Conservation (phyloP, 2,329 filamentous ascomycete genomes). For the Epichloe aotearoae region DNA sequence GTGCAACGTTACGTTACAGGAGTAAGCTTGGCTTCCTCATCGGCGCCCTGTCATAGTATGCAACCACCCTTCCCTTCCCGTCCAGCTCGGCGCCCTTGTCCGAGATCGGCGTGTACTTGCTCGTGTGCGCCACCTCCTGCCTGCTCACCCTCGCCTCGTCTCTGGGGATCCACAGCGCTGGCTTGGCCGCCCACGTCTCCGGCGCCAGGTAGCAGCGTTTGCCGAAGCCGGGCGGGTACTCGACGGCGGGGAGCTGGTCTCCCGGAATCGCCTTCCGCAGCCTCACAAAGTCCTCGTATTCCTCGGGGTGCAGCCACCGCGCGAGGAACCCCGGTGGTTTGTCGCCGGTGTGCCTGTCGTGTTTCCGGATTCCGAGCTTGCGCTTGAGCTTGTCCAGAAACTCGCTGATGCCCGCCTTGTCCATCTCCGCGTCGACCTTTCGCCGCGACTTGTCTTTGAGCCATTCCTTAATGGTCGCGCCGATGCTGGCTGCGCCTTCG, state of each 20-base stretch:
- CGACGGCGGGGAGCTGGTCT: constrained; percentile 26
- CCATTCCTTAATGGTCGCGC: constrained; percentile 19
- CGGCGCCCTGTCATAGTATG: constrained; percentile 26
- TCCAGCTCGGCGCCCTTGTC: constrained; percentile 34
- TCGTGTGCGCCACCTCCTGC: constrained; percentile 64
- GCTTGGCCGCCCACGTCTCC: constrained; percentile 41
- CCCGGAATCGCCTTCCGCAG: constrained; percentile 58
- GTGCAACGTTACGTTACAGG: constrained; percentile 20
- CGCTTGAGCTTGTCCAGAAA: constrained; percentile 11
- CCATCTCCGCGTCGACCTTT: constrained; percentile 16
- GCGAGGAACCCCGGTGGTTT: constrained; percentile 37
- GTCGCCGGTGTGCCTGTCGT: constrained; percentile 14
- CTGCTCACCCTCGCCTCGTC: constrained; percentile 61
- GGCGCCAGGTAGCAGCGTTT: constrained; percentile 57
- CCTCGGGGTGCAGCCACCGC: constrained; percentile 66
- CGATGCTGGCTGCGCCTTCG: constrained; percentile 25
- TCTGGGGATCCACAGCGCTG: constrained; percentile 73
- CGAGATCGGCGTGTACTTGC: constrained; percentile 61
- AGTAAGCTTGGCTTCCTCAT: constrained; percentile 21
- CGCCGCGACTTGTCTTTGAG: constrained; percentile 23
- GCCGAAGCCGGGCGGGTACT: constrained; percentile 31
- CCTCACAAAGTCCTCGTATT: constrained; percentile 58
- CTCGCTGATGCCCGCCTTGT: constrained; percentile 15
- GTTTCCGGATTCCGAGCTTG: constrained; percentile 13
- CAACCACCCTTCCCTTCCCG: constrained; percentile 20